phyloP scores from a whole-genome alignment of 192 early-diverging fungal species.

The Coemansia sp. region DNA sequence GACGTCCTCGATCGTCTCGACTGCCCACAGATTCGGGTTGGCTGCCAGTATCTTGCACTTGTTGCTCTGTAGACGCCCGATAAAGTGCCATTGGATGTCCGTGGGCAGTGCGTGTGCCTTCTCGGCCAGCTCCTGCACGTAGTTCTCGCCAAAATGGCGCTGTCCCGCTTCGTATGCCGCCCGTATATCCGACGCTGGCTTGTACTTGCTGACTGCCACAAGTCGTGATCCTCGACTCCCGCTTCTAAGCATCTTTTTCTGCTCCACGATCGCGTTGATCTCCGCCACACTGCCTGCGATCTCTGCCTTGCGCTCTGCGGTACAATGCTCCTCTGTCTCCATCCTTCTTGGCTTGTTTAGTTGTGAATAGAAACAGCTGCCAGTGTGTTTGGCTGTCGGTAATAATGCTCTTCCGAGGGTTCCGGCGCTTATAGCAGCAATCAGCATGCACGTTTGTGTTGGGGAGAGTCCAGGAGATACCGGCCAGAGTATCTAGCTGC shows the following conservation, averaged over 20 bases:
- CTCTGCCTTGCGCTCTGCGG: constrained; percentile 28
- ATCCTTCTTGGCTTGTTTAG: constrained; percentile 4
- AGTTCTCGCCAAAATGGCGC: constrained; percentile 96
- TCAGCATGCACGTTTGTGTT: no score
- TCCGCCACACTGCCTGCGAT: constrained; percentile 17
- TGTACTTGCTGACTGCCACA: constrained; percentile 94
- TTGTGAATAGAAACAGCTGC: not conserved
- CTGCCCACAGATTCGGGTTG: constrained; percentile 85
- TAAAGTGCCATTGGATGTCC: constrained; percentile 98
- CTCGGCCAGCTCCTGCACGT: constrained; percentile 91
- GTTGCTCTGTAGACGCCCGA: constrained; percentile 94
- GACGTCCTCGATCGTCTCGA: constrained; percentile 86
- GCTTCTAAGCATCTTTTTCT: not conserved
- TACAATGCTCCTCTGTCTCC: constrained; percentile 12
- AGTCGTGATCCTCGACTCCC: constrained; percentile 56
- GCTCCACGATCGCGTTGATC: constrained; percentile 5
- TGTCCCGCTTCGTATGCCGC: constrained; percentile 81
- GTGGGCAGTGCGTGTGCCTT: constrained; percentile 77
- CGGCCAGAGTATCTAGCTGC: no score
- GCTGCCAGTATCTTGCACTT: constrained; percentile 88
- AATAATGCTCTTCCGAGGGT: not conserved
- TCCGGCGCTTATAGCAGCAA: not conserved
- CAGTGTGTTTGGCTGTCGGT: not conserved
- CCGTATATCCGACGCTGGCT: constrained; percentile 78
- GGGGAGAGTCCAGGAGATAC: no score